Evolutionary conservation across 129 eudicot species (phyloP).

Genomic region (Flaveria bidentis): DNA sequence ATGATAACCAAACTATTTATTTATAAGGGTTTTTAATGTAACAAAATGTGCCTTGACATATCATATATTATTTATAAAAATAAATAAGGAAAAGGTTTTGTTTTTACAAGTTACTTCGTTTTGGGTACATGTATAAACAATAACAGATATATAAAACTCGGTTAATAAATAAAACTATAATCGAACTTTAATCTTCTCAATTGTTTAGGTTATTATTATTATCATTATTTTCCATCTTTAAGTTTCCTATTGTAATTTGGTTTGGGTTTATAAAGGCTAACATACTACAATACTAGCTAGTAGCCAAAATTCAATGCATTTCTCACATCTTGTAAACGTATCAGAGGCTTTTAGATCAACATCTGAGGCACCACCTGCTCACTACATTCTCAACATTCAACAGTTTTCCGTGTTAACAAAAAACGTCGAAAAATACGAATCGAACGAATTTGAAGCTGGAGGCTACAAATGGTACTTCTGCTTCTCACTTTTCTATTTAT

Average conservation of each 20-base stretch:
- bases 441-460: slow-evolving; percentile 59
- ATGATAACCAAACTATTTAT: too few species aligned
- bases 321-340: slow-evolving; percentile 6
- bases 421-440: slow-evolving; percentile 43
- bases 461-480: slow-evolving; percentile 61
- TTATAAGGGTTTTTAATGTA: too few species aligned
- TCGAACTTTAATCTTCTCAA: too few species aligned
- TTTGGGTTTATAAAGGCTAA: not conserved
- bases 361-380: slow-evolving; percentile 60
- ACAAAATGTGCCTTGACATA: too few species aligned
- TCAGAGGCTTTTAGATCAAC: slow-evolving; percentile 44
- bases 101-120: too few species aligned
- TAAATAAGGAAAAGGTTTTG: too few species aligned
- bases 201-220: too few species aligned
- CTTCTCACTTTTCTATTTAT: not conserved
- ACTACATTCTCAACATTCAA: slow-evolving; percentile 50
- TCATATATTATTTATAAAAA: too few species aligned
- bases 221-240: too few species aligned
- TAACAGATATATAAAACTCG: too few species aligned
- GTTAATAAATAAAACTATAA: too few species aligned
- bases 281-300: not conserved
- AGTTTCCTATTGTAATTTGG: not conserved
- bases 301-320: not conserved
- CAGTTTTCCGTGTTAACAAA: slow-evolving; percentile 41
- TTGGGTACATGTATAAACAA: too few species aligned